These are phyloP conservation scores for Yarrowia phangngaensis DNA, from an alignment of 805 yeast genomes.

Conservation along the genomic window DNA sequence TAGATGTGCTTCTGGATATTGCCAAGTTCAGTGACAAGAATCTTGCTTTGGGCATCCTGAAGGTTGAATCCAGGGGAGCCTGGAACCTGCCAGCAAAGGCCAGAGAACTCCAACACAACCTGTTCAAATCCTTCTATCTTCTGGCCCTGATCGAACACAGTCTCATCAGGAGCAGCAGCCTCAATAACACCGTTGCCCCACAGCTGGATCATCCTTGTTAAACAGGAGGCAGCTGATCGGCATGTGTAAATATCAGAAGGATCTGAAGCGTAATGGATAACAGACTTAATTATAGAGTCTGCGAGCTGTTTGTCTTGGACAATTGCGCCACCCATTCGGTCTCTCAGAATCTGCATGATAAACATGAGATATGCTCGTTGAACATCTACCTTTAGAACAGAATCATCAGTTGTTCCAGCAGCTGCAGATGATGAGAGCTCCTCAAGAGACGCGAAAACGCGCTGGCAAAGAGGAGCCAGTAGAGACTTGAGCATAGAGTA, in stretches of 20 bases:
- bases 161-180: slow-evolving; percentile 42
- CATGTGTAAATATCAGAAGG: slow-evolving; percentile 60
- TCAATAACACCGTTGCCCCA: slow-evolving; percentile 67
- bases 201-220: slow-evolving; percentile 56
- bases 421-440: slow-evolving; percentile 44
- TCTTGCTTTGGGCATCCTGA: slow-evolving; percentile 75
- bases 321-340: slow-evolving; percentile 74
- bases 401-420: slow-evolving; percentile 54
- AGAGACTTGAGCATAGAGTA: slow-evolving; percentile 71
- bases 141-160: slow-evolving; percentile 52
- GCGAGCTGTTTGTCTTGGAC: slow-evolving; percentile 57
- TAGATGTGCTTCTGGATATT: slow-evolving; percentile 62
- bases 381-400: slow-evolving; percentile 59
- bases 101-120: slow-evolving; percentile 62
- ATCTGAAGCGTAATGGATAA: slow-evolving; percentile 63
- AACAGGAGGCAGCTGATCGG: slow-evolving; percentile 64
- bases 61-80: slow-evolving; percentile 64
- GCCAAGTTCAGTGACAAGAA: slow-evolving; percentile 71
- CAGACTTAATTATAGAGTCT: slow-evolving; percentile 56
- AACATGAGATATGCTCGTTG: slow-evolving; percentile 69
- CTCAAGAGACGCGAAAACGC: slow-evolving; percentile 53
- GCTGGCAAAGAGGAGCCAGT: slow-evolving; percentile 66
- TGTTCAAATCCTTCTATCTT: slow-evolving; percentile 66
- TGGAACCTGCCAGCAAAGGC: slow-evolving; percentile 74
- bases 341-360: slow-evolving; percentile 64